Evolutionary conservation across 495 filamentous ascomycete species (phyloP), one percentile per base, ranked within the genome.

Genomic region (Parachaetomium inaequale): DNA sequence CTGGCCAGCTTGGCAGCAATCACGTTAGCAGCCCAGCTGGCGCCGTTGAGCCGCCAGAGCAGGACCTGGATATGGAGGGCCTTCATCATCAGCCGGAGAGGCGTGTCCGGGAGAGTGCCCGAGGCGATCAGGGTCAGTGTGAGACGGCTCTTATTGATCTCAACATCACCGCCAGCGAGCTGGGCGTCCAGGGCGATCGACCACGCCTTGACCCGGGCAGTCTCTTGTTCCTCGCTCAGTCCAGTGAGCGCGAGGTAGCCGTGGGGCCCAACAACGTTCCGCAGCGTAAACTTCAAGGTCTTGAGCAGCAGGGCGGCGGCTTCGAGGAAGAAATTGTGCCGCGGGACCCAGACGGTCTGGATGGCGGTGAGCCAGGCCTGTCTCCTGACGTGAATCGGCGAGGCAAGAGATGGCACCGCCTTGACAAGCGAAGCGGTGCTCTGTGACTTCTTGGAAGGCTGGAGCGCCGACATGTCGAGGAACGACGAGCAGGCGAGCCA

Each of bases 301-400:
- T 96, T 92, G 50, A 90, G 80, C 7, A 82, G 79, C 49, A 98
- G 80, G 0, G 93, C 93, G 17, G 88, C 86, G 62, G 90, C 86
- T 72, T 96, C 93, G 19, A 92, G 85, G 65, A 90, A 81, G 68
- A 96, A 91, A 53, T 86, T 86, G 70, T 96, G 91, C 14, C 87
- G 85, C 21, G 93, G 93, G n/a, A 98, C 88, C 80, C 92, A 95
- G 15, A 96, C 91, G 23, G 89, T 91, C 75, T 97, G 93, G 62
- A 97, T 87, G 4, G 93, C 93, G 2, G 93, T 97, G 53, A 96
- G 85, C 92, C 93, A 97, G 31, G 93, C 93, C 69, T 91, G 89
- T 62, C 88, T 84, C 54, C 92, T 87, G 55, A 95, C 90, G 63
- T 93, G 88, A 54, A 93, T 87, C 7, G 93, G 86, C 2, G 92